These are phyloP conservation scores for Phellinidium pouzarii DNA, from an alignment of 1,284 basidiomycete genomes.

Conservation along the genomic window DNA sequence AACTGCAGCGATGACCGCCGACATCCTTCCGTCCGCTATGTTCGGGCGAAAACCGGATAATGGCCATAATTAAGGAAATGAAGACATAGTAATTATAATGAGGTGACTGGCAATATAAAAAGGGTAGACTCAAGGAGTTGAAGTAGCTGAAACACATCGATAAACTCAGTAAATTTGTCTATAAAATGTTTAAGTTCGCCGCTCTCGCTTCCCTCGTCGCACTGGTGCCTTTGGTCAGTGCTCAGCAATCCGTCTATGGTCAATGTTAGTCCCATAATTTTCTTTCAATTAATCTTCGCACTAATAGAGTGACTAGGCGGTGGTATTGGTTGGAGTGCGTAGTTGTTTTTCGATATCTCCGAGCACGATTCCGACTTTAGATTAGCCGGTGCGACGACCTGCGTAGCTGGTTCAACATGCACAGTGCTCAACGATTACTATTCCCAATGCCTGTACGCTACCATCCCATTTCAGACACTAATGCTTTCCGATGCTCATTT, in stretches of 20 bases:
- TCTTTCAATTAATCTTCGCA: not conserved
- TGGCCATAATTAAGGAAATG: constrained; percentile 2
- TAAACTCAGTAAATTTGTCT: constrained; percentile 6
- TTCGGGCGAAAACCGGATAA: constrained; percentile 40
- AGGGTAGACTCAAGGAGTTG: not conserved
- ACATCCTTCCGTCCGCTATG: constrained; percentile 37
- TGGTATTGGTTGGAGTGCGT: constrained; percentile 44
- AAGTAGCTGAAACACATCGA: not conserved
- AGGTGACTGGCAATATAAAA: constrained; percentile 7
- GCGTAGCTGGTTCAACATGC: constrained; percentile 33
- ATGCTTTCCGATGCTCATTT: constrained; percentile 8
- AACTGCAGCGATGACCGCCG: constrained; percentile 29
- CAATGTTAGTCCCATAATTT: constrained; percentile 14
- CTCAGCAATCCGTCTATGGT: constrained; percentile 33
- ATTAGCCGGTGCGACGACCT: constrained; percentile 19
- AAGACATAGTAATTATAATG: constrained; percentile 9
- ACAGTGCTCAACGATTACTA: constrained; percentile 42
- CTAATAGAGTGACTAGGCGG: constrained; percentile 38
- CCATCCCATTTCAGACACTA: not conserved
- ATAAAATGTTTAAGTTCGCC: constrained; percentile 45
- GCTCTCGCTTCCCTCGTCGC: constrained; percentile 41
- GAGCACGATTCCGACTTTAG: not conserved
- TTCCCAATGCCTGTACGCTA: constrained; percentile 48
- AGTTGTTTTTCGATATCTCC: not conserved
- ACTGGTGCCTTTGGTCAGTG: constrained; percentile 39